These are phyloP conservation scores for Exsudoporus frostii DNA, from an alignment of 768 basidiomycete genomes.

Conservation along the genomic window DNA sequence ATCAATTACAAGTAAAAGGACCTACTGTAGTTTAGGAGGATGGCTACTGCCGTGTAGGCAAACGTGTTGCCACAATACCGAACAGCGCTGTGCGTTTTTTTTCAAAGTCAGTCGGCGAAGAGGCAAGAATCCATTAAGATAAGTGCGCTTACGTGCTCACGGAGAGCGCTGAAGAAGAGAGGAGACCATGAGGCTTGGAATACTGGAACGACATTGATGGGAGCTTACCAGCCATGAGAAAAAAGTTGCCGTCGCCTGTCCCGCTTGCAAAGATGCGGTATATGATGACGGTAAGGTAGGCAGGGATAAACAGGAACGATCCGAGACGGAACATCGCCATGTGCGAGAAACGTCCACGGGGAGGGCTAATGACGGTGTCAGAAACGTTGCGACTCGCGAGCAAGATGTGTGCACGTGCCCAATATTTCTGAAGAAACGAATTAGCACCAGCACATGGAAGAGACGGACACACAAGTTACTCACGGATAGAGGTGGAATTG, in stretches of 20 bases:
- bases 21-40: constrained; percentile 82
- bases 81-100: constrained; percentile 57
- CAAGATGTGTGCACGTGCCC: constrained; percentile 40
- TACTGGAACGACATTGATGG: background rate
- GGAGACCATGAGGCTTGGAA: constrained; percentile 1
- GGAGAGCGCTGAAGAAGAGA: constrained; percentile 50
- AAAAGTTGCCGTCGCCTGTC: constrained; percentile 63
- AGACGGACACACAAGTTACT: constrained; percentile 28
- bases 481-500: constrained; percentile 91
- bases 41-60: constrained; percentile 86
- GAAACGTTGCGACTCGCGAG: background rate
- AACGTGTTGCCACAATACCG: constrained; percentile 89
- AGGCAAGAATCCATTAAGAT: background rate
- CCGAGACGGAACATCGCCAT: constrained; percentile 89
- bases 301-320: constrained; percentile 81
- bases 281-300: constrained; percentile 76
- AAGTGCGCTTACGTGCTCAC: constrained; percentile 69
- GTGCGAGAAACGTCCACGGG: constrained; percentile 78
- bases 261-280: constrained; percentile 73
- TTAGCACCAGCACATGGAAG: background rate
- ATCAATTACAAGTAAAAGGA: background rate
- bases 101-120: background rate
- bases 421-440: constrained; percentile 48
- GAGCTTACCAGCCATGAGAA: constrained; percentile 76
- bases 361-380: constrained; percentile 49